Evolutionary conservation across 1,284 basidiomycete genomes (phyloP), one percentile per base, ranked within the genome.

Genomic region (Volvariella volvacea): DNA sequence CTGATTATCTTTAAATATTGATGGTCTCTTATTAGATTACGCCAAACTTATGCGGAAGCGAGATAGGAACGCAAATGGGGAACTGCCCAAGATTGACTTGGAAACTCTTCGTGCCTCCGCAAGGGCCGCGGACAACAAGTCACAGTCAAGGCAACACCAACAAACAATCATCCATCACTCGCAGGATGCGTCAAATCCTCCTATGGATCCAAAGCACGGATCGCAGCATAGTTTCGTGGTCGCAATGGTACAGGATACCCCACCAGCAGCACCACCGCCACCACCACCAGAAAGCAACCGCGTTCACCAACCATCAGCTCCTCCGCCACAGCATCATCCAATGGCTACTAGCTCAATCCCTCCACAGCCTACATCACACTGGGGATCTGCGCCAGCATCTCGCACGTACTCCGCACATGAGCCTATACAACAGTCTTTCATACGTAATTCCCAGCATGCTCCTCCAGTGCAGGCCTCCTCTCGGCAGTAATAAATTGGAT

Each of bases 11-110:
- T 36, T n/a, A n/a, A 15, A 15, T 36, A 8, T 36, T 20, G 14
- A 36, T 36, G 15, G 14, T n/a, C 14, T 15, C 16, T 42, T 33
- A 40, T 34, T 48, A 87, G 84, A 88, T 63, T 88, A 86, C 53
- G 85, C 84, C 4, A 88, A 88, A 55, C 69, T 88, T 21, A 77
- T 84, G 68, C 76, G 84, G 41, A 86, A 87, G 57, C 71, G 79
- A 38, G 80, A 84, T 38, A 83, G 85, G 56, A 67, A 69, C 4
- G 61, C 69, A n/a, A 76, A 75, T 39, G 80, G 78, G 48, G 56
- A 66, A 36, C 61, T 68, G 2, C 71, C 74, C 22, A 71, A 68
- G 19, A 85, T 88, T 48, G 83, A 86, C 55, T 71, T 88, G 58
- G 83, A 86, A 52, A 85, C 74, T 34, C 64, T 88, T 37, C 77